Percentiles rank a stretch among this genome's conserved stretches.
Conservation (phyloP, 352 stramenopile species). For the Phytopythium mirpurense region DNA sequence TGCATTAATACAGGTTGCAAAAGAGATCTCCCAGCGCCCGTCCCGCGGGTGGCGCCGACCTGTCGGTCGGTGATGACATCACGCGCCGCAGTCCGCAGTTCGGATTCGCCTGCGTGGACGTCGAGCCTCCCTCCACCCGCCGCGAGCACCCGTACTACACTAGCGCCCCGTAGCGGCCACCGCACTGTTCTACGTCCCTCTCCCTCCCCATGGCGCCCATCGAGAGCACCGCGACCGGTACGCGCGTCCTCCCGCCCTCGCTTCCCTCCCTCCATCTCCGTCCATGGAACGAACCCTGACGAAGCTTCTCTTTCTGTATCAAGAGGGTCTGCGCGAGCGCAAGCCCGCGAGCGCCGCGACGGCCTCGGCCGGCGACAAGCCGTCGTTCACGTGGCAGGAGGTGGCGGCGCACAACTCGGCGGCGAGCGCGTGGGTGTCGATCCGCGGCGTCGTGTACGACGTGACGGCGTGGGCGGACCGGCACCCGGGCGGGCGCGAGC, state of each 20-base stretch:
- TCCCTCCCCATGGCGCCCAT: constrained; percentile 22
- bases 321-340: constrained; percentile 55
- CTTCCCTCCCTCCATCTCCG: not conserved
- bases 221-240: constrained; percentile 22
- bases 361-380: constrained; percentile 14
- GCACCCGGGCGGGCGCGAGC: constrained; percentile 77
- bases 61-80: constrained; percentile 22
- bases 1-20: too few species aligned
- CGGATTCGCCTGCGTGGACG: constrained; percentile 15
- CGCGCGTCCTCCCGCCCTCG: not conserved
- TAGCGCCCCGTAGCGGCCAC: too few species aligned
- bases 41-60: too few species aligned
- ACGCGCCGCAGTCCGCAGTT: constrained; percentile 11
- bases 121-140: too few species aligned
- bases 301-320: not conserved
- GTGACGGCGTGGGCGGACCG: constrained; percentile 87
- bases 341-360: constrained; percentile 22
- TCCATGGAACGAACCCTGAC: not conserved
- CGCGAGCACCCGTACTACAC: too few species aligned
- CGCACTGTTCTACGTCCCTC: too few species aligned
- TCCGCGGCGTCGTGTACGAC: constrained; percentile 92
- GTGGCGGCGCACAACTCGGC: constrained; percentile 94
- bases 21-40: too few species aligned
- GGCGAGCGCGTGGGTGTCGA: constrained; percentile 96
- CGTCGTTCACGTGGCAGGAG: constrained; percentile 90